These are phyloP conservation scores for Hemisphaericaspora xylofermentans DNA, from an alignment of 1,139 yeast species.

Conservation along the genomic window DNA sequence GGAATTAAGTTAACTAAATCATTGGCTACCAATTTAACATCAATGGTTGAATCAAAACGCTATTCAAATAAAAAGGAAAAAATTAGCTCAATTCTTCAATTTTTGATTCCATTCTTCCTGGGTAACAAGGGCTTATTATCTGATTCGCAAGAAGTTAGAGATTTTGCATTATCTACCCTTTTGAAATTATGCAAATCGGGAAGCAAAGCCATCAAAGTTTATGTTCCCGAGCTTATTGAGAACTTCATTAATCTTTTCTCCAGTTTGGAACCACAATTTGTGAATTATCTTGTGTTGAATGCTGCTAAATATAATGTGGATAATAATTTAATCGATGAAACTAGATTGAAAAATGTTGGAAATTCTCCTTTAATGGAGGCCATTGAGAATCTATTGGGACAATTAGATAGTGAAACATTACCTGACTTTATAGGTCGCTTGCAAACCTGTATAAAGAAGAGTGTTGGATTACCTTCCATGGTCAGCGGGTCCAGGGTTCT, in stretches of 20 bases:
- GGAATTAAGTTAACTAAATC: slow-evolving; percentile 69
- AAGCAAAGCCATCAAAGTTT: slow-evolving; percentile 57
- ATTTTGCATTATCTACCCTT: slow-evolving; percentile 73
- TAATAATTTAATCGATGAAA: slow-evolving; percentile 71
- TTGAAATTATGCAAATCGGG: slow-evolving; percentile 69
- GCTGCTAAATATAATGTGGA: slow-evolving; percentile 85
- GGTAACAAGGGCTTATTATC: slow-evolving; percentile 79
- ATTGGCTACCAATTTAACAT: slow-evolving; percentile 62
- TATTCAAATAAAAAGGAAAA: slow-evolving; percentile 21
- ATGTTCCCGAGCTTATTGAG: slow-evolving; percentile 66
- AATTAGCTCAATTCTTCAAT: slow-evolving; percentile 53
- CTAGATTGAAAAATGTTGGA: slow-evolving; percentile 70
- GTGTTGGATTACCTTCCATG: slow-evolving; percentile 90
- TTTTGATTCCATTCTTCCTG: slow-evolving; percentile 73
- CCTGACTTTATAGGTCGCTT: slow-evolving; percentile 51
- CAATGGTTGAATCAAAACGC: slow-evolving; percentile 45
- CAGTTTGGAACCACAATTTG: slow-evolving; percentile 86
- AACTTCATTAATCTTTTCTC: slow-evolving; percentile 76
- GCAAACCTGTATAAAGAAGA: slow-evolving; percentile 53
- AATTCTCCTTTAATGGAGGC: slow-evolving; percentile 90
- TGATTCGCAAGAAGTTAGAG: slow-evolving; percentile 82
- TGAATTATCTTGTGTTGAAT: slow-evolving; percentile 81
- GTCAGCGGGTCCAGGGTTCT: slow-evolving; percentile 82
- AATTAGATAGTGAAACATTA: slow-evolving; percentile 53
- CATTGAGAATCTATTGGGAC: slow-evolving; percentile 65